Evolutionary conservation across 1,284 basidiomycete genomes (phyloP), one percentile per base, ranked within the genome.

Genomic region (Ceratobasidium sp.): DNA sequence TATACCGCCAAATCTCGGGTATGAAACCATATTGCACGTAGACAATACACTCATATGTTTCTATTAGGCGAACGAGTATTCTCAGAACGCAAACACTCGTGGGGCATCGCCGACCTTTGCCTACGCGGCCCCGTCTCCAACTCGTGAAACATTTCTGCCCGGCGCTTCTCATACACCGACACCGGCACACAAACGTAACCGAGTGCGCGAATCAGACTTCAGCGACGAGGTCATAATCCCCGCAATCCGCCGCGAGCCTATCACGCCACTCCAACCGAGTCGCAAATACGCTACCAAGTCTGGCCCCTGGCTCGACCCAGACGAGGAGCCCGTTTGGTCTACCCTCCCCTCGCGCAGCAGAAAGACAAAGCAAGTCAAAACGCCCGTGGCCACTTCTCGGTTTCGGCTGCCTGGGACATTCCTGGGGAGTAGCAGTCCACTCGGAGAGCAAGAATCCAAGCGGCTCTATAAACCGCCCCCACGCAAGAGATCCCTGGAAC

Each of bases 281-380:
- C 54, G 7, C 11, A 69, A 43, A n/a, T n/a, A 22, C 2, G 11
- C n/a, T 14, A 37, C 29, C 4, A 29, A n/a, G 22, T 29, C 43
- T 29, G 34, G 19, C 19, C 4, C 46, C 3, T 29, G 58, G 37
- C n/a, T 39, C 16, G 69, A 62, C 34, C 46, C 43, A 2, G 66
- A 71, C 29, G 69, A 72, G 34, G 48, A 61, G 46, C 69, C 69
- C 19, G 31, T 62, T 53, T 72, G 56, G 69, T 72, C 69, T 19
- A 72, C 69, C 16, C 46, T 72, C 2, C 69, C 69, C 9, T 13
- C 56, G 19, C 58, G 54, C 19, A n/a, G 27, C 29, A 39, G 39
- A 39, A 37, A 22, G 43, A 24, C 56, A 3, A 49, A 39, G 29
- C 29, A 16, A 27, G 31, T 22, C 27, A 53, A 49, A 14, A n/a